Base-by-base conservation (phyloP, 1,284 basidiomycete genomes). In the Cutaneotrichosporon dermatis region DNA sequence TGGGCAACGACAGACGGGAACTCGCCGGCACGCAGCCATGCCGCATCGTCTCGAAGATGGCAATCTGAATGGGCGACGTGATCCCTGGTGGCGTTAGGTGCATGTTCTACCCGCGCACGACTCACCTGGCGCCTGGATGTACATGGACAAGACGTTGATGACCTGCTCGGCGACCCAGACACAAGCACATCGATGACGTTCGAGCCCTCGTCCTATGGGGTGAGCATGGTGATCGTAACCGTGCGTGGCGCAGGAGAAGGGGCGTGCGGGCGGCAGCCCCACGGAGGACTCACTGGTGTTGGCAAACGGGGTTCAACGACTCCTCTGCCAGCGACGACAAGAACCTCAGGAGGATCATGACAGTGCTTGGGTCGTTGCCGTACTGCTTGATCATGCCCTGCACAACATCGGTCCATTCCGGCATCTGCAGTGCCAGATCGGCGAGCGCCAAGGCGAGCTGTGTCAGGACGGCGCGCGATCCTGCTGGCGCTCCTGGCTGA, bases 241-340 rank as follows among this genome's bases (percentile, higher is more conserved):
- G 12, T 33, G 15, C 15, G 6, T 36, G 6, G 40, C 6, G 33
- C 42, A 33, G 49, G 25, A 25, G 25, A 25, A 25, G 25, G 25
- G 25, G 25, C 45, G 43, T 40, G 35, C 13, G 52, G 39, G n/a
- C 10, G 16, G 40, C 35, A 36, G 39, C 5, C 5, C 13, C 12
- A 51, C 7, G n/a, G 50, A 33, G n/a, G 9, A 81, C 90, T 72
- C 70, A 94, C 92, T 55, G 88, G 88, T 53, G 97, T 80, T 0
- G 92, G 91, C 67, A 99, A 92, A 79, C 86, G 89, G 13, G 85
- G 76, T 98, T 99, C 51, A 83, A 83, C 57, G 83, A 77, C 80
- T 99, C 96, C 77, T 99, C 94, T 2, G 94, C 94, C 16, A 99
- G 81, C 45, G 95, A 82, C 1, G 90, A 90, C 69, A 99, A 76